phyloP scores from a whole-genome alignment of 768 basidiomycete species.

The Kwoniella mangroviensis region DNA sequence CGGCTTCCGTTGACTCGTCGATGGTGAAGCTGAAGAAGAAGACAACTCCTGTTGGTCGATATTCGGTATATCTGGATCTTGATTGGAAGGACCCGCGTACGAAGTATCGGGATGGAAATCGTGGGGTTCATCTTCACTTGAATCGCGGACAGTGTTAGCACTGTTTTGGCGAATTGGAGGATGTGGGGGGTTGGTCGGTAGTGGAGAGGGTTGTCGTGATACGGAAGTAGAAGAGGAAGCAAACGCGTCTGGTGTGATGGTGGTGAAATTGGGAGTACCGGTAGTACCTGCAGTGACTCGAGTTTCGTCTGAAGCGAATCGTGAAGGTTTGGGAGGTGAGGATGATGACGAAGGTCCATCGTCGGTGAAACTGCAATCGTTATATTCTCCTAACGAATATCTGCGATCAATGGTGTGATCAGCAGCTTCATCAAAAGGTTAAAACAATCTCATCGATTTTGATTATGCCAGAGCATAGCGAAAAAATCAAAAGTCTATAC shows the following conservation, averaged over 20 bases:
- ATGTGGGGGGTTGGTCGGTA: not conserved
- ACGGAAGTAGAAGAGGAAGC: not conserved
- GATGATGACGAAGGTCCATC: not conserved
- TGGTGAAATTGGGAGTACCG: not conserved
- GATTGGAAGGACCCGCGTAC: slow-evolving; percentile 36
- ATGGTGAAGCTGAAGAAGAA: not conserved
- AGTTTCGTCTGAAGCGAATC: not conserved
- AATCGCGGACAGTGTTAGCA: not conserved
- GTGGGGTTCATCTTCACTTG: slow-evolving; percentile 5
- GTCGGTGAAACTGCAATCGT: slow-evolving; percentile 16
- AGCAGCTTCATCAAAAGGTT: not conserved
- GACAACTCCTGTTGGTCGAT: slow-evolving; percentile 10
- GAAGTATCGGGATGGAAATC: slow-evolving; percentile 22
- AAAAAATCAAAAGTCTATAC: not conserved
- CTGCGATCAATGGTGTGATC: not conserved
- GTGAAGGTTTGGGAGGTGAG: not conserved
- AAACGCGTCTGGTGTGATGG: not conserved
- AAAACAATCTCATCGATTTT: not conserved
- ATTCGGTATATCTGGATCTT: slow-evolving; percentile 47
- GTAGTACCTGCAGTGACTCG: not conserved
- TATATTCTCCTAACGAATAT: slow-evolving; percentile 22
- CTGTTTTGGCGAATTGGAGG: not conserved
- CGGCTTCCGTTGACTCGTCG: not conserved
- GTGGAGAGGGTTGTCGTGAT: not conserved
- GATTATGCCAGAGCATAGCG: too few relatives aligned